Base-by-base conservation (phyloP, 441 rosid species). In the Dalechampia spathulata region DNA sequence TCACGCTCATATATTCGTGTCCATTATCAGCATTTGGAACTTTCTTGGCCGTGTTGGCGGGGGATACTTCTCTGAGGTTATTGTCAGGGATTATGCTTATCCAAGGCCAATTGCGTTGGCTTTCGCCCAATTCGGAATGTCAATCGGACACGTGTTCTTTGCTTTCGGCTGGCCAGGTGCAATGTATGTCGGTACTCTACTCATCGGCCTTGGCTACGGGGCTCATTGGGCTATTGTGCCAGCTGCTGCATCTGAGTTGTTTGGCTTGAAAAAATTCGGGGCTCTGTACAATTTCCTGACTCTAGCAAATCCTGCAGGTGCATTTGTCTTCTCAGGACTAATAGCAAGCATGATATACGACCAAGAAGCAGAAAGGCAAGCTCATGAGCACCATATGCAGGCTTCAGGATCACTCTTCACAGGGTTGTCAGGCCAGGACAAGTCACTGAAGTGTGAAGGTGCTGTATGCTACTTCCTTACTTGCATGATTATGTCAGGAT, bases 211-310 rank as follows among this genome's bases (percentile, higher is more conserved):
- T 1, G 89, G 96, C 32, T 90, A 93, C 49, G 96, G 97, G 22
- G 83, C 99, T 9, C 97, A 90, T 46, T 90, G 96, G 99, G 97
- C 96, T 7, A 90, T 93, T 45, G 89, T 93, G 46, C 97, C 99
- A 10, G 97, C 97, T 10, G 74, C 95, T 22, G 94, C 92, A 47
- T 93, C 99, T 0, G 95, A 93, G 81, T 77, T 93, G 61, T 93
- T 93, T 41, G 96, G 97, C 49, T 57, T 94, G 60, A 90, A 94
- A 57, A 94, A 87, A 52, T 87, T 94, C 6, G 95, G 96, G 46
- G 95, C 94, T 19, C 51, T 94, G 37, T 90, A 94, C 79, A 90
- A 94, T 66, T 94, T 94, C 75, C 89, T 94, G 52, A 80, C 89
- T 3, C 77, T 90, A 48, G 91, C 95, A 49, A 86, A 81, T 65